A percentile compares a stretch with the other conserved stretches of the same genome.
Conservation (phyloP, 495 filamentous ascomycete species). For the Clohesyomyces aquaticus region DNA sequence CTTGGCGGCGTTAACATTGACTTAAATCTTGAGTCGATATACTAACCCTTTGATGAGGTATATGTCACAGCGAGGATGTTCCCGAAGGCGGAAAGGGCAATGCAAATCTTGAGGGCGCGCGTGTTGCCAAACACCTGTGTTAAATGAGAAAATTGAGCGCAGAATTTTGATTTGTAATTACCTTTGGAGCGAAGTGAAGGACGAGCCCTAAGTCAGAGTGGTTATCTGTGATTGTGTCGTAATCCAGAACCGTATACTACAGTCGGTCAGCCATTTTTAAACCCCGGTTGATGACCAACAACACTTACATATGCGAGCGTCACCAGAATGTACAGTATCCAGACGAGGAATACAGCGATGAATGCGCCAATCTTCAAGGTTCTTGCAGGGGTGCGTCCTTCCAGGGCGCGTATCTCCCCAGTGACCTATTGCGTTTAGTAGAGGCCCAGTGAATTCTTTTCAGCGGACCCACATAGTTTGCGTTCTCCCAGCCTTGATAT, state of each 20-base stretch:
- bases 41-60: constrained; percentile 8
- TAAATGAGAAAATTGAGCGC: neutral
- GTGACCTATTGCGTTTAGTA: constrained; percentile 4
- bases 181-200: neutral
- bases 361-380: constrained; percentile 20
- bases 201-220: neutral
- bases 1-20: neutral
- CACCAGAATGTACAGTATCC: constrained; percentile 21
- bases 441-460: neutral
- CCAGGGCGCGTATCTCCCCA: constrained; percentile 18
- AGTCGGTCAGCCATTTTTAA: neutral
- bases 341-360: constrained; percentile 13
- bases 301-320: constrained; percentile 4
- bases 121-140: neutral
- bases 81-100: constrained; percentile 13
- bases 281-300: neutral
- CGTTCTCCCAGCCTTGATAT: constrained; percentile 32
- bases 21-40: neutral
- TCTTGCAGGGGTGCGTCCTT: constrained; percentile 11
- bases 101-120: constrained; percentile 14
- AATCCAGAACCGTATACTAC: neutral
- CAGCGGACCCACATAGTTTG: constrained; percentile 16
- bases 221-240: neutral
- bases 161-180: neutral
- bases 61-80: constrained; percentile 9